Base-by-base conservation (phyloP, 805 yeast species). In the Naumovozyma baii region DNA sequence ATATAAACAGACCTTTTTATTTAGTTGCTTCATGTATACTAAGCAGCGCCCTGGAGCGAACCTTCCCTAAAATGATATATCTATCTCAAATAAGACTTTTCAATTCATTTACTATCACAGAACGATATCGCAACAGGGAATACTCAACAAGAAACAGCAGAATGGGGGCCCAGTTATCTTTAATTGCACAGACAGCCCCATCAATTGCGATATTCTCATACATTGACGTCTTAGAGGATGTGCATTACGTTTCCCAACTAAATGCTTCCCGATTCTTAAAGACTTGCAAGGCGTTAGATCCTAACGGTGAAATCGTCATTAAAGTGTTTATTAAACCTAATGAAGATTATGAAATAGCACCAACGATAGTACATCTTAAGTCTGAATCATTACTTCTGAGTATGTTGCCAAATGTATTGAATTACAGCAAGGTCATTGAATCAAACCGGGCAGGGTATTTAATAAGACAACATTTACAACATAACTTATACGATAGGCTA, bases 381-480 rank as follows among this genome's bases (percentile, higher is more conserved):
- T 40, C 45, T 8, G 62, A 61, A 39, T 44, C 60, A 2, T 22
- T 31, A 5, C 54, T 64, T 8, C 52, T 86, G 29, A 54, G 65
- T 2, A 73, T 68, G 39, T 59, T 74, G 25, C 77, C 78, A 9
- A 82, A 81, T 50, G 80, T 77, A 3, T 55, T 87, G 19, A 82
- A 92, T 4, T 90, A 80, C 62, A 65, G 74, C 36, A 74, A 78
- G 39, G 67, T 92, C 31, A 69, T 87, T 10, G 96, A 88, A 52
- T 85, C 96, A 0, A 94, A 83, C 39, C 68, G 96, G 34, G 97
- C 97, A 0, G 95, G 92, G 0, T 92, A 90, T 63, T 59, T 90
- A 34, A 76, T 90, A 36, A 73, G 98, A 39, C 96, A 90, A 45
- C 78, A 75, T 64, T 66, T 85, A 44, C 73, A 79, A 49, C 77